Evolutionary conservation across 768 basidiomycete species (phyloP).

Genomic region (Xerocomellus chrysenteron): DNA sequence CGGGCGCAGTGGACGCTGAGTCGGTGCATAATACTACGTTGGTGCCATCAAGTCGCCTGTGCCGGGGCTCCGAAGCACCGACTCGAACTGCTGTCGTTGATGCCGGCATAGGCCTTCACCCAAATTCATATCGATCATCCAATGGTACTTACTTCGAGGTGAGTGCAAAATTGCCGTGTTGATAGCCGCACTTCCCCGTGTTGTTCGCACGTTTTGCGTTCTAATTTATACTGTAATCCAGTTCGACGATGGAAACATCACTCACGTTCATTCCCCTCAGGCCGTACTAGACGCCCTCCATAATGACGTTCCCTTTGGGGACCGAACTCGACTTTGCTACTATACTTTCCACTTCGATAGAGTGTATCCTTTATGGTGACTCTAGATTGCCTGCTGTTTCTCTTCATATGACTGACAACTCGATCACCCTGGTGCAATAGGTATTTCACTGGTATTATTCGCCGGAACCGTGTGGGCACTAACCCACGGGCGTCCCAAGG

Average conservation of each 20-base stretch:
- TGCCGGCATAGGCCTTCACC: neutral
- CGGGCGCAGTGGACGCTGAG: neutral
- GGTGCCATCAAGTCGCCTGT: conserved; percentile 4
- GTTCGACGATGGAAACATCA: neutral
- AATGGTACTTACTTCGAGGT: neutral
- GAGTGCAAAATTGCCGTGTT: neutral
- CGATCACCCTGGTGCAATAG: neutral
- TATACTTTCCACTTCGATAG: conserved; percentile 18
- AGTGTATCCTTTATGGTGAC: conserved; percentile 25
- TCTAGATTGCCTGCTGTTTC: neutral
- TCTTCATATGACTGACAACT: neutral
- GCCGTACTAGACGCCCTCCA: neutral
- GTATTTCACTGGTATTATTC: conserved; percentile 23
- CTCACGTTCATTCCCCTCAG: neutral
- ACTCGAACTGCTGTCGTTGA: neutral
- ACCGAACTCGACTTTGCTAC: conserved; percentile 10
- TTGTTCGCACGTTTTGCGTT: neutral
- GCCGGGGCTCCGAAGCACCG: neutral
- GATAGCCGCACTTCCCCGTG: neutral
- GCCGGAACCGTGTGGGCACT: conserved; percentile 27
- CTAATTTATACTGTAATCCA: neutral
- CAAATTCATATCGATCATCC: neutral
- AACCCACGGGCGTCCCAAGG: conserved; percentile 9
- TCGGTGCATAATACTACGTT: neutral
- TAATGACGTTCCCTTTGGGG: conserved; percentile 4